Evolutionary conservation across 225 moss, liverwort and hornwort genomes (phyloP).

Genomic region (Climacium dendroides): DNA sequence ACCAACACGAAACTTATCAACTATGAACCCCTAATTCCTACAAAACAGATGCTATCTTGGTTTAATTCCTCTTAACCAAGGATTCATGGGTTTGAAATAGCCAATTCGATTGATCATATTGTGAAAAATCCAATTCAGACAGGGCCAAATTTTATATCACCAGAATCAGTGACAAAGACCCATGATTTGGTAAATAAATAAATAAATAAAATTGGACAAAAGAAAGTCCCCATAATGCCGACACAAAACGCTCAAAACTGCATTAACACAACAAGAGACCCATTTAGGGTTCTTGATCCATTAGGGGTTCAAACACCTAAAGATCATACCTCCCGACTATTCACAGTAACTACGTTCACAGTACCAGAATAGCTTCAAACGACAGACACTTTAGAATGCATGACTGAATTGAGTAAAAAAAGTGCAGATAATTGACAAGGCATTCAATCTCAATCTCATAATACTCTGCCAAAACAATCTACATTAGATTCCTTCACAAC

Average conservation of each 20-base stretch:
- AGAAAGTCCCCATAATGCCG: not conserved
- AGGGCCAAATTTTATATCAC: not conserved
- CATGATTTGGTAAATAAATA: not conserved
- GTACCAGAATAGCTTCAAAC: not conserved
- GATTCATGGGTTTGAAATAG: not conserved
- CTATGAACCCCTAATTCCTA: not conserved
- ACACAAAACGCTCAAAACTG: not conserved
- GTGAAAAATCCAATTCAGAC: not conserved
- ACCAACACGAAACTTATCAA: not conserved
- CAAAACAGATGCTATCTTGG: not conserved
- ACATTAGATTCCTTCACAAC: not conserved
- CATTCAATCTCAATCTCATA: not conserved
- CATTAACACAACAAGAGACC: not conserved
- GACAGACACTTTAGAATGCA: not conserved
- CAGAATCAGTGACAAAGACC: not conserved
- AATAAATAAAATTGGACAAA: not conserved
- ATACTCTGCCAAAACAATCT: not conserved
- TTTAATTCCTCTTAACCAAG: not conserved
- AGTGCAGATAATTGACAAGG: not conserved
- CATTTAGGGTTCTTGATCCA: not conserved
- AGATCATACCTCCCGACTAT: not conserved
- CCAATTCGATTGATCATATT: not conserved
- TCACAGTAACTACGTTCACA: not conserved
- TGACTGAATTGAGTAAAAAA: not conserved
- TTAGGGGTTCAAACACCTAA: not conserved